Base-by-base conservation (phyloP, 1,284 basidiomycete species). In the Tilletia horrida region DNA sequence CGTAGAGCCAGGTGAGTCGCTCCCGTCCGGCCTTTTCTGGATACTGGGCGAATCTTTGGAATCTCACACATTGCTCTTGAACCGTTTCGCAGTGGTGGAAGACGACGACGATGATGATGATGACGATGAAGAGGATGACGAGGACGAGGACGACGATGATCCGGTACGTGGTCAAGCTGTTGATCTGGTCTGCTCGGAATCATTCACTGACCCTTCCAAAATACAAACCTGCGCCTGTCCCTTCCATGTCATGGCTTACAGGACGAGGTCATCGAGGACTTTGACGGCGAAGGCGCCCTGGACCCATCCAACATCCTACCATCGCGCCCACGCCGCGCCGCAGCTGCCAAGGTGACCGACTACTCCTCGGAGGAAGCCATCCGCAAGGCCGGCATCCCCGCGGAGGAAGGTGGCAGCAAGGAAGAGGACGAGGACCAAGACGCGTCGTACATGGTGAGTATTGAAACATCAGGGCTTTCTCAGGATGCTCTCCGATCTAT, bases 341-440 rank as follows among this genome's bases (percentile, higher is more conserved):
- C 55, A 31, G 55, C 55, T 25, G 23, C 55, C 55, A 59, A 59
- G 55, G 55, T 59, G 3, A 31, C 55, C 27, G 55, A 59, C 55
- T 59, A 59, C 55, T 59, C 55, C 14, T 59, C 55, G 6, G 55
- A 59, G 29, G 55, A 59, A 13, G 55, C 55, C 55, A 59, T 59
- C 55, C 55, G 55, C 27, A 59, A 59, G 55, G 55, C 55, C 14
- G 55, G 55, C 27, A 31, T 59, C 55, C 3, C 18, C 9, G 31
- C 55, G 8, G 55, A 59, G 23, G 50, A 14, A 3, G 50, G 13
- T 4, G 50, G 50, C 27, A 59, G 55, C 55, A 59, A 59, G 29
- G 55, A 59, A 8, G 55, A 57, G 23, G 52, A 57, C 9, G 52
- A 59, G 31, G 55, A 59, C 7, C 27, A 35, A 11, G 55, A 59